A percentile compares a stretch with the other conserved stretches of the same genome.
phyloP scores from a whole-genome alignment of 2,329 filamentous ascomycete genomes.

The Diaporthe citrichinensis region DNA sequence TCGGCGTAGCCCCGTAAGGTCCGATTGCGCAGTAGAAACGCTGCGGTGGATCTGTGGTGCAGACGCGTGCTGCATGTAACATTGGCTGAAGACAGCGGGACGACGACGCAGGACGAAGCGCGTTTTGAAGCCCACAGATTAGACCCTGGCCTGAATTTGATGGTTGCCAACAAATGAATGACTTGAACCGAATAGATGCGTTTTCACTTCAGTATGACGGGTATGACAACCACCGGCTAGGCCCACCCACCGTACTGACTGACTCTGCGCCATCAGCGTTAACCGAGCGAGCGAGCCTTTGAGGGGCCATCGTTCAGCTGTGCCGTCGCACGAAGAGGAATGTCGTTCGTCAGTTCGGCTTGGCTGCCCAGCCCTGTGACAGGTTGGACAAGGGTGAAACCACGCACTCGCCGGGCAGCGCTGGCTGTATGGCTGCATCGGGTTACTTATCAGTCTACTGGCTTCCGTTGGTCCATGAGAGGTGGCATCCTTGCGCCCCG shows the following conservation, averaged over 20 bases:
- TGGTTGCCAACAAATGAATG: background rate
- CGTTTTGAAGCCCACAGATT: conserved; percentile 1
- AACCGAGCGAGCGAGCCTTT: conserved; percentile 2
- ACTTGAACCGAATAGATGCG: background rate
- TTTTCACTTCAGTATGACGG: background rate
- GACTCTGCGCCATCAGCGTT: background rate
- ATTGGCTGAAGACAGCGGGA: background rate
- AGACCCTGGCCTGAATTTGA: background rate
- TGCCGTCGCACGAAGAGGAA: background rate
- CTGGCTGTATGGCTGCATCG: background rate
- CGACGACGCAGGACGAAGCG: background rate
- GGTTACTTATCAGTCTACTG: conserved; percentile 13
- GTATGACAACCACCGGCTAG: background rate
- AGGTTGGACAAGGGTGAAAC: conserved; percentile 28
- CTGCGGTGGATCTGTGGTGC: conserved; percentile 11
- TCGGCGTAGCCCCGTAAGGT: background rate
- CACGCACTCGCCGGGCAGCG: background rate
- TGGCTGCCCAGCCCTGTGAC: conserved; percentile 30
- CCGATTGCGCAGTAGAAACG: conserved; percentile 22
- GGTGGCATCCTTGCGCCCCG: conserved; percentile 21
- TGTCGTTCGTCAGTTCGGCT: background rate
- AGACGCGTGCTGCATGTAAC: conserved; percentile 23
- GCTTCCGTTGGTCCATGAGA: conserved; percentile 38
- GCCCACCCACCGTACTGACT: background rate
- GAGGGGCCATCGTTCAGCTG: background rate